Evolutionary conservation across 2,329 filamentous ascomycete genomes (phyloP), one percentile per base, ranked within the genome.

Genomic region (Botrytis medusae): DNA sequence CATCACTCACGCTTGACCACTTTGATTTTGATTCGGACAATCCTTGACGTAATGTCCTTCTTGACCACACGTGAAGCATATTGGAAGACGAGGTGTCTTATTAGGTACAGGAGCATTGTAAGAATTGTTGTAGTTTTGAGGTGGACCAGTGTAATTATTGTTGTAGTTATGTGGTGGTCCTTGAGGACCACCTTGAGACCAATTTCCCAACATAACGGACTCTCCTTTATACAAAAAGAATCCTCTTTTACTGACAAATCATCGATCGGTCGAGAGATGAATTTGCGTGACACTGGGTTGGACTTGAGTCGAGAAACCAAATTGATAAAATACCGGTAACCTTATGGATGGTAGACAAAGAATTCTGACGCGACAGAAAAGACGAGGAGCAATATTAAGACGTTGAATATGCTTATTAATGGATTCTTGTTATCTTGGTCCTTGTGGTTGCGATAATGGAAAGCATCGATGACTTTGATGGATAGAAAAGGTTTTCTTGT

Each of bases 51-150:
- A 88, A 78, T 89, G 87, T 6, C 85, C 85, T 44, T 81, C 80
- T 65, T 80, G 79, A 70, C 86, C 86, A 76, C 87, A 89, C 77
- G 88, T 88, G 79, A 87, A 88, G 79, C 87, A 89, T 75, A 83
- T 77, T 12, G 81, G 81, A 71, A 82, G 82, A 25, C 59, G 69
- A 71, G 54, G 72, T 61, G 65, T 42, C 69, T 62, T 57, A 9
- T 57, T 63, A 29, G 61, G 42, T 46, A 46, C 20, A 29, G 63
- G 25, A 72, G 51, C 62, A 61, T 32, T 69, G n/a, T 74, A 70
- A 62, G 74, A 70, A 68, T 48, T 61, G 65, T 69, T 74, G 65
- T 74, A 73, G 37, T 73, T 75, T 60, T 73, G 76, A 59, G 72
- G 42, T 25, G 63, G 29, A 69, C 40, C 62, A 51, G 25, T 60